A percentile compares a stretch with the other conserved stretches of the same genome.
Evolutionary conservation across 1,284 basidiomycete species (phyloP).

Genomic region (Cerioporus squamosus): DNA sequence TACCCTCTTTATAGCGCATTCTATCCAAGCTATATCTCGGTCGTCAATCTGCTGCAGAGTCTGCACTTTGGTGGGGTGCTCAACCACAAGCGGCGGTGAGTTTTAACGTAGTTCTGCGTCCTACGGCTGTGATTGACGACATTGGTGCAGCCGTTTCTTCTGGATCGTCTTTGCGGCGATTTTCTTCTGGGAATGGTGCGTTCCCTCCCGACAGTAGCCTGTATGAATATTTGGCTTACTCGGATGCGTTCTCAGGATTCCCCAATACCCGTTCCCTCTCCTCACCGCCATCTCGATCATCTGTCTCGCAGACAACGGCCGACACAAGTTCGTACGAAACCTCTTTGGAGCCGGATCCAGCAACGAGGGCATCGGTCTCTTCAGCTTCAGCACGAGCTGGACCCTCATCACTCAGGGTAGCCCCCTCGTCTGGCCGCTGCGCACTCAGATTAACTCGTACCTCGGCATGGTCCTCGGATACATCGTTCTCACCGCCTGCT

Average conservation of each 20-base stretch:
- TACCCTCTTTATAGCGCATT: conserved; percentile 46
- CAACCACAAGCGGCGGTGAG: conserved; percentile 49
- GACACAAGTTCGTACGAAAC: conserved; percentile 49
- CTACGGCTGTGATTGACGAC: neutral
- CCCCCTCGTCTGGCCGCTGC: conserved; percentile 54
- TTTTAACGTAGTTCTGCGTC: neutral
- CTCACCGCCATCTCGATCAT: conserved; percentile 55
- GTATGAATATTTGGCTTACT: neutral
- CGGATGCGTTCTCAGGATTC: conserved; percentile 33
- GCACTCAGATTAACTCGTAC: conserved; percentile 51
- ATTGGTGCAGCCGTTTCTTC: conserved; percentile 43
- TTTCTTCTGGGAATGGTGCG: conserved; percentile 53
- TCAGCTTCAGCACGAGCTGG: conserved; percentile 56
- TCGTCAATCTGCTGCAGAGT: conserved; percentile 61
- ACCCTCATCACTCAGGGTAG: conserved; percentile 57
- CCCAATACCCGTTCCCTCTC: conserved; percentile 48
- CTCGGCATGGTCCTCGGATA: conserved; percentile 55
- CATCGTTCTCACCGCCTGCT: conserved; percentile 48
- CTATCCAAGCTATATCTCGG: conserved; percentile 56
- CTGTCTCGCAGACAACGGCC: conserved; percentile 53
- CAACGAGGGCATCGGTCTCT: conserved; percentile 55
- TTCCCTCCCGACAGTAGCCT: too few relatives aligned
- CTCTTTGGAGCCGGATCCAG: conserved; percentile 56
- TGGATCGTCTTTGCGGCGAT: conserved; percentile 58
- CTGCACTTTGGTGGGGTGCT: conserved; percentile 53